A percentile compares a stretch with the other conserved stretches of the same genome.
These are phyloP conservation scores for Malania oleifera DNA, from an alignment of 164 flowering plant genomes.

Conservation along the genomic window DNA sequence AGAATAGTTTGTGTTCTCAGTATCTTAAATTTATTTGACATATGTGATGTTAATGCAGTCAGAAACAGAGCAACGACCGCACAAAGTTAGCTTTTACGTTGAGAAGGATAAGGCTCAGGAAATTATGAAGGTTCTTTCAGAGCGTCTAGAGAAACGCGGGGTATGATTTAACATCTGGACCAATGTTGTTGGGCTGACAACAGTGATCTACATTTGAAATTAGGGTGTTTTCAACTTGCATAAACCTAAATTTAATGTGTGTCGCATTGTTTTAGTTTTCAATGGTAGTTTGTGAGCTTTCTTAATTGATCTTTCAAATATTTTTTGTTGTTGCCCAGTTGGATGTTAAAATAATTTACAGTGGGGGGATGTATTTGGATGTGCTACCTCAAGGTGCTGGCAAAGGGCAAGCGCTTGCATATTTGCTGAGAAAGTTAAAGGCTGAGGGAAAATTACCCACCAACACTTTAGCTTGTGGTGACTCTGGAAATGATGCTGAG, in stretches of 20 bases:
- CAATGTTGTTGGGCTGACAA: neutral
- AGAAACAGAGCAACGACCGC: neutral
- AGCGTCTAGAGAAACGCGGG: neutral
- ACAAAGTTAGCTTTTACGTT: conserved; percentile 1
- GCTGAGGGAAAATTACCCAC: conserved; percentile 30
- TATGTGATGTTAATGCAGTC: neutral
- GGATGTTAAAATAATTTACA: conserved; percentile 51
- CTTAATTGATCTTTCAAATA: too few relatives aligned
- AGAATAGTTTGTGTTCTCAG: neutral
- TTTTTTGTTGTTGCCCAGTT: conserved; percentile 25
- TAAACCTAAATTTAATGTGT: neutral
- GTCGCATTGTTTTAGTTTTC: neutral
- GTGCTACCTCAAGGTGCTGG: conserved; percentile 54
- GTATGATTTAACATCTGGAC: neutral
- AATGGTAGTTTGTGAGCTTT: neutral
- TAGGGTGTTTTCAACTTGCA: neutral
- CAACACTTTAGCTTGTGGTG: conserved; percentile 59
- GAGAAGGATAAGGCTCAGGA: neutral
- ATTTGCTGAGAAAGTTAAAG: conserved; percentile 40
- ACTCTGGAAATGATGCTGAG: conserved; percentile 70
- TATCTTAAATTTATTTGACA: neutral
- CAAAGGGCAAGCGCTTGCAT: conserved; percentile 56
- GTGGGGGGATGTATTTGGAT: conserved; percentile 47
- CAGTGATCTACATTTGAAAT: neutral
- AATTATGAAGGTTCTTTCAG: neutral